Conservation (phyloP, 345 rosid species). For the Lumnitzera racemosa region DNA sequence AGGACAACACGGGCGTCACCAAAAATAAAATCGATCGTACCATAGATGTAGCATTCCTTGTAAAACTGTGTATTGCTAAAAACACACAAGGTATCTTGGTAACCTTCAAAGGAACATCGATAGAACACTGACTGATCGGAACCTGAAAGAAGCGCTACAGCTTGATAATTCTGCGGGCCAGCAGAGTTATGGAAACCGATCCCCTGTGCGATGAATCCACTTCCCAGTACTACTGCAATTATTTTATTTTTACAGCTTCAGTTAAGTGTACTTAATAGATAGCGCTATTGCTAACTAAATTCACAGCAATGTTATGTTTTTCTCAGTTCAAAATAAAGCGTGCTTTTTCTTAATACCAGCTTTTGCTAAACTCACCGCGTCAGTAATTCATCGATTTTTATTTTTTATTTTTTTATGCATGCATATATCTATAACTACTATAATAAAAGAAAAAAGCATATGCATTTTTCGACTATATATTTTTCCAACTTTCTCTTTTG, state of each 20-base stretch:
- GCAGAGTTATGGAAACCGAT: slow-evolving; percentile 62
- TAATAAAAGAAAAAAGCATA: too few relatives aligned
- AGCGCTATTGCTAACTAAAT: too few relatives aligned
- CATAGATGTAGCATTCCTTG: slow-evolving; percentile 70
- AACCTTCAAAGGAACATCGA: slow-evolving; percentile 67
- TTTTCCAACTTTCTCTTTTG: too few relatives aligned
- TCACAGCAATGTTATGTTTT: background rate
- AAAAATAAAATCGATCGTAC: slow-evolving; percentile 85
- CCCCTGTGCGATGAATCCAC: slow-evolving; percentile 48
- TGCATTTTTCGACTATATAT: too few relatives aligned
- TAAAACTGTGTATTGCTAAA: slow-evolving; percentile 83
- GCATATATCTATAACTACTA: too few relatives aligned
- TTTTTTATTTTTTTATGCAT: too few relatives aligned
- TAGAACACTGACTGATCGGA: slow-evolving; percentile 81
- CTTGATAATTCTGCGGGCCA: slow-evolving; percentile 58
- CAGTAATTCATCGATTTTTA: too few relatives aligned
- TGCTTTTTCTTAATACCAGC: too few relatives aligned
- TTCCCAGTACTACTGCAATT: slow-evolving; percentile 46
- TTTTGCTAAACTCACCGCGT: too few relatives aligned
- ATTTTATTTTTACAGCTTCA: background rate
- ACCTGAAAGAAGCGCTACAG: slow-evolving; percentile 82
- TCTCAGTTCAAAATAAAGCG: too few relatives aligned
- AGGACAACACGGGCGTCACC: slow-evolving; percentile 77
- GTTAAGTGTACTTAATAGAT: background rate
- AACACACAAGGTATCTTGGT: slow-evolving; percentile 80